Evolutionary conservation across 106 monocot species (phyloP), one percentile per base, ranked within the genome.

Genomic region (Allium cepa): DNA sequence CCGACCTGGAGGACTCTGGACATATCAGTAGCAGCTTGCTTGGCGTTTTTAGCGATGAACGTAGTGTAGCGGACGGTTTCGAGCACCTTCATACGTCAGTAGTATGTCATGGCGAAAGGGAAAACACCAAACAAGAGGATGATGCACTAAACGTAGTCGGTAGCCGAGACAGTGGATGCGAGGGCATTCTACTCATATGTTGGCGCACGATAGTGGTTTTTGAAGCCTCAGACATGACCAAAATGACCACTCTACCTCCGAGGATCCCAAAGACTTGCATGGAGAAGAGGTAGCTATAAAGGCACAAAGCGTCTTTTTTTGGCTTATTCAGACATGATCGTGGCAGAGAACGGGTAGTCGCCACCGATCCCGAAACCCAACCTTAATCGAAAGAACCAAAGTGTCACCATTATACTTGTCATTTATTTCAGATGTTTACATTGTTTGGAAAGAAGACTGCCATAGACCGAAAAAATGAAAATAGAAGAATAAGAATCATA

Each of bases 301-400:
- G 22, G 92, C 88, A 1, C 92, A 88, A 10, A 85, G 36, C 36
- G 36, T 36, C 36, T 36, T 36, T 36, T 36, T 36, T 36, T 36
- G 0, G 36, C 36, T 66, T 88, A 88, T 71, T 88, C 85, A 1
- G 88, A 88, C 88, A 88, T 92, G 80, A 88, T 88, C 57, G 92
- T 92, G 77, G 92, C 92, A 52, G 87, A 87, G 57, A 87, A 77
- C 0, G 91, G 91, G 64, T 92, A 92, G 59, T 92, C 91, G 7
- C 91, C 91, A 10, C 91, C 87, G 72, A 92, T 92, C 59, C 91
- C 91, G 69, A 91, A 91, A 17, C 91, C 91, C 13, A 91, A 83
- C 87, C 86, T 87, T 81, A 91, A 91, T 13, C 90, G 83, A 69
- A 91, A 91, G 75, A 91, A 91, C 79, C 91, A 91, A 26, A 91